These are phyloP conservation scores for Candida dajiaensis DNA, from an alignment of 805 yeast genomes.

Conservation along the genomic window DNA sequence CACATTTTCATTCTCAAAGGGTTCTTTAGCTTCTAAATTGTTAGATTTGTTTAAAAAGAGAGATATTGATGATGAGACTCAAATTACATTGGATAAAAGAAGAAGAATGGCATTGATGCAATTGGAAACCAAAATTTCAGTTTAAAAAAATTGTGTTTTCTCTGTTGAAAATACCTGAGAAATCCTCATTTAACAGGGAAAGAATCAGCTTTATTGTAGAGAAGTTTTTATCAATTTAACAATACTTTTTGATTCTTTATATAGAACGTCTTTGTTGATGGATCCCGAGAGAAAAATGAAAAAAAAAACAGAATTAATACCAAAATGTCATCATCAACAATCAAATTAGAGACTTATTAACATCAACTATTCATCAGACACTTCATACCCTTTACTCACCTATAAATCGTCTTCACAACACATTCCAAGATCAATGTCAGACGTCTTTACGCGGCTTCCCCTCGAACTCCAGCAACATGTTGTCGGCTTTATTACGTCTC, in stretches of 20 bases:
- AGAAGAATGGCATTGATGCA: slow-evolving; percentile 36
- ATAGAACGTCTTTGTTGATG: too few relatives aligned
- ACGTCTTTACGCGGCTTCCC: slow-evolving; percentile 10
- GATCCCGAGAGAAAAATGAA: too few relatives aligned
- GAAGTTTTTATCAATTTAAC: too few relatives aligned
- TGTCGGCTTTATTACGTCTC: slow-evolving; percentile 23
- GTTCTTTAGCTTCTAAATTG: slow-evolving; percentile 11
- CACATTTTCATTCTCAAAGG: slow-evolving; percentile 21
- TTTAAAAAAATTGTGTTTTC: neutral
- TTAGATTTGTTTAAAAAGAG: slow-evolving; percentile 1
- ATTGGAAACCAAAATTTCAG: slow-evolving; percentile 22
- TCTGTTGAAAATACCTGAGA: too few relatives aligned
- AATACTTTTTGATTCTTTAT: too few relatives aligned
- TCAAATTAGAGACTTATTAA: too few relatives aligned
- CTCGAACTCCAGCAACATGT: slow-evolving; percentile 15
- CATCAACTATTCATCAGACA: too few relatives aligned
- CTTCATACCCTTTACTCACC: too few relatives aligned
- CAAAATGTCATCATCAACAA: neutral
- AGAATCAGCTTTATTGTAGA: too few relatives aligned
- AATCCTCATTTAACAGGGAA: too few relatives aligned
- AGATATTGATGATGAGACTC: neutral
- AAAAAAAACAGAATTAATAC: neutral
- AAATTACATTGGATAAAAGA: slow-evolving; percentile 29
- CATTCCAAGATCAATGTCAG: too few relatives aligned
- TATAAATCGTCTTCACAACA: too few relatives aligned